Evolutionary conservation across 345 rosid genomes (phyloP).

Genomic region (Arabis hirsuta): DNA sequence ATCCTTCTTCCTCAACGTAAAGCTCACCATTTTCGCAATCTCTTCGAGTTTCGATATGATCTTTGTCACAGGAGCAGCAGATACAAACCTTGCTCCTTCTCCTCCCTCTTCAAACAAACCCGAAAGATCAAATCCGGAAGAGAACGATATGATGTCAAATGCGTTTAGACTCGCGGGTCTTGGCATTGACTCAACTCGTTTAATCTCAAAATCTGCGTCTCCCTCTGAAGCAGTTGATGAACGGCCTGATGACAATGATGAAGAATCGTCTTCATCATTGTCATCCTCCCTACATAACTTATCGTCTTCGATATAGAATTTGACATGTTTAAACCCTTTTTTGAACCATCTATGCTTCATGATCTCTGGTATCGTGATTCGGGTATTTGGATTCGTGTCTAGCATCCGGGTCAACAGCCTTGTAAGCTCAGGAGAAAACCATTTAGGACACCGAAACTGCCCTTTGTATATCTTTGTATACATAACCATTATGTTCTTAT

Average conservation of each 20-base stretch:
- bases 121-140: slow-evolving; percentile 71
- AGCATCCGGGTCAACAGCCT: slow-evolving; percentile 67
- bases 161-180: slow-evolving; percentile 76
- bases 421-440: slow-evolving; percentile 78
- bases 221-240: slow-evolving; percentile 48
- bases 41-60: slow-evolving; percentile 71
- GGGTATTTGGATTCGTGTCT: slow-evolving; percentile 72
- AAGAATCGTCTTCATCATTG: slow-evolving; percentile 42
- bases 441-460: slow-evolving; percentile 76
- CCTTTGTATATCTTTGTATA: slow-evolving; percentile 80
- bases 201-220: slow-evolving; percentile 35
- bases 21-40: slow-evolving; percentile 58
- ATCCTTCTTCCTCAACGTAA: slow-evolving; percentile 76
- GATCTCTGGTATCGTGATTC: slow-evolving; percentile 71
- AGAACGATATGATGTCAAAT: slow-evolving; percentile 83
- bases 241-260: slow-evolving; percentile 44
- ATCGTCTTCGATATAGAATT: slow-evolving; percentile 53
- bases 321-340: slow-evolving; percentile 57
- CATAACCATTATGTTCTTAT: slow-evolving; percentile 77
- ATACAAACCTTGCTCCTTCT: slow-evolving; percentile 60
- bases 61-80: slow-evolving; percentile 62
- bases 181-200: slow-evolving; percentile 48
- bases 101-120: slow-evolving; percentile 73
- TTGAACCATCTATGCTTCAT: slow-evolving; percentile 82
- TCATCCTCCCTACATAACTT: slow-evolving; percentile 44